Conservation (phyloP, 805 yeast genomes). For the Metschnikowia lunata region DNA sequence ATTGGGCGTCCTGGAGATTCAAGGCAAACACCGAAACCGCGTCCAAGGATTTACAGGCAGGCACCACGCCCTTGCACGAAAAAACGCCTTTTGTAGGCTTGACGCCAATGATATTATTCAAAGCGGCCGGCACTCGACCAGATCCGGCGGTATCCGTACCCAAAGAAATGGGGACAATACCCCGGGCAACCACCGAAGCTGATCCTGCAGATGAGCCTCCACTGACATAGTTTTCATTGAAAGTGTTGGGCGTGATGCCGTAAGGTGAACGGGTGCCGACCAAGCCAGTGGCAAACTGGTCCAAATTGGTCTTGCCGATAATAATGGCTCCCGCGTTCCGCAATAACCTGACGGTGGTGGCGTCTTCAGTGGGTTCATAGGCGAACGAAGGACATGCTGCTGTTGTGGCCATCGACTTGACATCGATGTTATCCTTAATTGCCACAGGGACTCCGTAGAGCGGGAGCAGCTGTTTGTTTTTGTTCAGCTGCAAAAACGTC, state of each 20-base stretch:
- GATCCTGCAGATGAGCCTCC: constrained; percentile 98
- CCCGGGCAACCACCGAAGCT: constrained; percentile 86
- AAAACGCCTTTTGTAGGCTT: constrained; percentile 90
- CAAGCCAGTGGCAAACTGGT: constrained; percentile 95
- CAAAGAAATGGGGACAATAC: constrained; percentile 80
- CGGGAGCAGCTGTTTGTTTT: constrained; percentile 52
- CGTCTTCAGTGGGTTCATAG: constrained; percentile 65
- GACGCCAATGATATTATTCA: constrained; percentile 86
- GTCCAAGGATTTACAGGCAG: constrained; percentile 93
- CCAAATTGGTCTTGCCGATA: constrained; percentile 91
- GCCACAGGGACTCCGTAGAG: constrained; percentile 95
- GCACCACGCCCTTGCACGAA: constrained; percentile 89
- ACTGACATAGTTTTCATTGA: constrained; percentile 70
- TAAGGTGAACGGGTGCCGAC: constrained; percentile 96
- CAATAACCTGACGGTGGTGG: constrained; percentile 69
- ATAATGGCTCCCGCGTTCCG: constrained; percentile 89
- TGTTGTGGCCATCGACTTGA: constrained; percentile 73
- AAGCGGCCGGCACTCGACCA: constrained; percentile 94
- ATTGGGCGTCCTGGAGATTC: constrained; percentile 78
- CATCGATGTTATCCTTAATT: constrained; percentile 93
- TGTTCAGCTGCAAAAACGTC: constrained; percentile 62
- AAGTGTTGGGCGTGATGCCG: constrained; percentile 81
- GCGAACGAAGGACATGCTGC: constrained; percentile 91
- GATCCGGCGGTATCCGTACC: constrained; percentile 99
- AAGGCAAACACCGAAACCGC: constrained; percentile 84